Conservation (phyloP, 441 rosid species). For the Gossypium trilobum region DNA sequence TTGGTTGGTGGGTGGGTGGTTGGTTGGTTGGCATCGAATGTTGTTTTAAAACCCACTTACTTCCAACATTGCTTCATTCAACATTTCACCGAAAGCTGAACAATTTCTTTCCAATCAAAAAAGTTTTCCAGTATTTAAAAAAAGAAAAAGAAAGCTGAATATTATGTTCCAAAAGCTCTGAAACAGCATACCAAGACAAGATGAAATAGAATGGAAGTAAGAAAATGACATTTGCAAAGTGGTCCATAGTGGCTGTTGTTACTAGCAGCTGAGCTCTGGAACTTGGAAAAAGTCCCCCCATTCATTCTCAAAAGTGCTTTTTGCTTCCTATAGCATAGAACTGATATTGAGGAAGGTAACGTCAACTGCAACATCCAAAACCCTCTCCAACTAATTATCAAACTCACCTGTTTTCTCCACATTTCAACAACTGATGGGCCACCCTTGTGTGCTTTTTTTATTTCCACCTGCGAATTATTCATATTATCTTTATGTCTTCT, state of each 20-base stretch:
- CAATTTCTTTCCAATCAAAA: neutral
- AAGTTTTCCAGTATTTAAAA: neutral
- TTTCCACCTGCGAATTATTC: neutral
- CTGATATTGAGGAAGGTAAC: neutral
- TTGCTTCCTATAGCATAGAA: neutral
- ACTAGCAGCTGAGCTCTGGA: neutral
- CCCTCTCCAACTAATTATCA: neutral
- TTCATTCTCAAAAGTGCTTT: neutral
- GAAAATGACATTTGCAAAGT: neutral
- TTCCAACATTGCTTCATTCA: neutral
- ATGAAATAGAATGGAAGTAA: neutral
- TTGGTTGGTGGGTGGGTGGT: neutral
- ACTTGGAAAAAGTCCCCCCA: neutral
- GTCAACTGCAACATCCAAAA: neutral
- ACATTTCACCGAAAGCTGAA: slow-evolving; percentile 5
- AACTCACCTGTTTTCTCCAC: neutral
- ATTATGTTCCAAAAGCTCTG: neutral
- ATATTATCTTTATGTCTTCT: neutral
- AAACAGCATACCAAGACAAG: neutral
- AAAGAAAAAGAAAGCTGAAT: neutral
- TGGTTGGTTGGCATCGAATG: neutral
- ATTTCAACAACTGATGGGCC: neutral
- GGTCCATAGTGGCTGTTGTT: neutral
- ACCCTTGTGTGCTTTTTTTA: neutral
- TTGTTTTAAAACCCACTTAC: neutral